Evolutionary conservation across 202 grass and related monocot species (phyloP), one percentile per base, ranked within the genome.

Genomic region (Eragrostis tef): DNA sequence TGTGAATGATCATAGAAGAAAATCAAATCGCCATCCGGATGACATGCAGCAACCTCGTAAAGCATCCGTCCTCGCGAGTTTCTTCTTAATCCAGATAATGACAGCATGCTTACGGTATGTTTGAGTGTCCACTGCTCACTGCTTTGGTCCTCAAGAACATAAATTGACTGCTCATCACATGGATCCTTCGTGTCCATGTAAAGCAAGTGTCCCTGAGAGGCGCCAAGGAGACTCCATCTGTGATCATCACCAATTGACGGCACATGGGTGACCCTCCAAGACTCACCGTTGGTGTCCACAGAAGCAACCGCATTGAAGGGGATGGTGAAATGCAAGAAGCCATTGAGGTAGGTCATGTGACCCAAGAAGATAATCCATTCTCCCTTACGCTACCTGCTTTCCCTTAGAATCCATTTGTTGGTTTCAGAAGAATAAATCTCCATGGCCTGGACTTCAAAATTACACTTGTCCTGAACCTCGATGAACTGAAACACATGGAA

Each of bases 401-500:
- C 0, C 24, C 25, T 29, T 11, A 62, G 24, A 62, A 21, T 46
- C 70, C 60, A 66, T 49, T 11, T 10, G 11, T 46, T 46, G 31
- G 75, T 66, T 49, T 52, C 3, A 6, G 75, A 66, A 0, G 61
- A 79, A 61, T 65, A 79, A 21, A 79, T 79, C 27, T 50, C 75
- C 45, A 65, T 61, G 7, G 24, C 75, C 3, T 4, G 34, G 34
- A 39, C 34, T 39, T 39, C 34, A 39, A 3, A 39, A 5, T 4
- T 5, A 39, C 6, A 39, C 34, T 5, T 39, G 34, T 5, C 0
- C 57, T 48, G 25, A 13, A 70, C 52, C 0, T 39, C 4, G 34
- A 39, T 39, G 34, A 81, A 8, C 52, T 71, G 41, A 1, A 84
- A 84, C 9, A 84, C 82, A 45, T 84, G 64, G 25, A 84, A 84